Evolutionary conservation across 805 yeast species (phyloP), one percentile per base, ranked within the genome.

Genomic region (Cyberlindnera mrakii): DNA sequence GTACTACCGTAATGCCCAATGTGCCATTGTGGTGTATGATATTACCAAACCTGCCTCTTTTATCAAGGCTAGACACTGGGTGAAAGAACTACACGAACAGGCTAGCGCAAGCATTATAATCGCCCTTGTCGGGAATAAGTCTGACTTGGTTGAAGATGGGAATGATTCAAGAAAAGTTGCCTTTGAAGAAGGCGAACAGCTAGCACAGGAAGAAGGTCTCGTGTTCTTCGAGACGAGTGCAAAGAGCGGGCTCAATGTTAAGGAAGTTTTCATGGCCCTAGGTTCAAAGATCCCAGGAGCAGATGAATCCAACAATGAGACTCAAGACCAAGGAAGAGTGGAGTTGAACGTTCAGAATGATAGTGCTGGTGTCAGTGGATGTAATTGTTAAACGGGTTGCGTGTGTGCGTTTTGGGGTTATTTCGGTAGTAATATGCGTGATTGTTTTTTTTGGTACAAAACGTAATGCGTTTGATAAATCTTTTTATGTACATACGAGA

Each of bases 21-120:
- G 96, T 23, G 98, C 98, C 0, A 70, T 91, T 48, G 96, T 93
- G 13, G 99, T 91, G 9, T 91, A 91, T 62, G 99, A 91, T 58
- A 78, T 91, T 52, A 90, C 98, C 33, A 89, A 89, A 59, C 96
- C 96, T 3, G 93, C 95, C 13, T 84, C 95, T 19, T 91, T 91
- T 56, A 82, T 89, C 55, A 89, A 91, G 65, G 98, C 98, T 7
- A 84, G 97, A 56, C 97, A 91, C 66, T 91, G 99, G 99, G 96
- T 91, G 43, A 85, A 85, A 59, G 98, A 91, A 63, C 75, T 91
- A 53, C 95, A 88, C 59, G 96, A 90, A 53, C 98, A 90, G 66
- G 97, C 97, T 16, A 74, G 85, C n/a, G 85, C 86, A 50, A 90
- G 84, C 49, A 91, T 91, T 40, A 79, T 88, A 45, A 89, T 91